These are phyloP conservation scores for Musa schizocarpa DNA, from an alignment of 176 grass and related monocot species.

Conservation along the genomic window DNA sequence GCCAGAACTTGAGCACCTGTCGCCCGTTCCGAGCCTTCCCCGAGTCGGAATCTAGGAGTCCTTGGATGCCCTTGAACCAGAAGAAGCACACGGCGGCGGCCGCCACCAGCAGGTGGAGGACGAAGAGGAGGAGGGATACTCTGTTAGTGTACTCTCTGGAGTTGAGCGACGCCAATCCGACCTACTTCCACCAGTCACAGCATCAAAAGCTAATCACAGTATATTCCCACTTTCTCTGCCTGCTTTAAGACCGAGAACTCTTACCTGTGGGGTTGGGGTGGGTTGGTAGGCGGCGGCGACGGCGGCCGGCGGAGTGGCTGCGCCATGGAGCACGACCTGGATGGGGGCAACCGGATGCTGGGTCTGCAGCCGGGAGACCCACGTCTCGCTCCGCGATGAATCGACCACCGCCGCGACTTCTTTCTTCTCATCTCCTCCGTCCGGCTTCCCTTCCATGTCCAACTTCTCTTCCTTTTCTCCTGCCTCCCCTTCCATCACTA, in stretches of 20 bases:
- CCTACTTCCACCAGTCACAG: slow-evolving; percentile 20
- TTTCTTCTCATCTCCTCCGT: background rate
- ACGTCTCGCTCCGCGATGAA: background rate
- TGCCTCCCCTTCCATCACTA: slow-evolving; percentile 2
- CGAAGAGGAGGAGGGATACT: slow-evolving; percentile 61
- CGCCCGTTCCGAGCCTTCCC: slow-evolving; percentile 25
- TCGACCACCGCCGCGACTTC: slow-evolving; percentile 19
- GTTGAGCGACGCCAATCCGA: slow-evolving; percentile 39
- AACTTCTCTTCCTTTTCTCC: slow-evolving; percentile 5
- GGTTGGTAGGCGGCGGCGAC: slow-evolving; percentile 27
- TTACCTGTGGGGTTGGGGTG: slow-evolving; percentile 34
- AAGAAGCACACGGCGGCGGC: slow-evolving; percentile 50
- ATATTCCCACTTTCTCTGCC: background rate
- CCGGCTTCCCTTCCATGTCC: background rate
- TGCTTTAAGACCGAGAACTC: too few species aligned
- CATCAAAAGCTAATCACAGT: background rate
- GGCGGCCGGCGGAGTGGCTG: slow-evolving; percentile 29
- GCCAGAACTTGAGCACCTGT: slow-evolving; percentile 55
- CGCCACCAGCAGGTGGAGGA: slow-evolving; percentile 47
- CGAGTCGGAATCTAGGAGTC: slow-evolving; percentile 27
- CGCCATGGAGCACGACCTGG: slow-evolving; percentile 57
- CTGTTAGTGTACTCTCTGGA: slow-evolving; percentile 72
- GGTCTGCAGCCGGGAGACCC: slow-evolving; percentile 50
- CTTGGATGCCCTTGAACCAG: slow-evolving; percentile 44
- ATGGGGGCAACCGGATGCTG: slow-evolving; percentile 53